Evolutionary conservation across 805 yeast genomes (phyloP).

Genomic region (Metschnikowia santaceciliae): DNA sequence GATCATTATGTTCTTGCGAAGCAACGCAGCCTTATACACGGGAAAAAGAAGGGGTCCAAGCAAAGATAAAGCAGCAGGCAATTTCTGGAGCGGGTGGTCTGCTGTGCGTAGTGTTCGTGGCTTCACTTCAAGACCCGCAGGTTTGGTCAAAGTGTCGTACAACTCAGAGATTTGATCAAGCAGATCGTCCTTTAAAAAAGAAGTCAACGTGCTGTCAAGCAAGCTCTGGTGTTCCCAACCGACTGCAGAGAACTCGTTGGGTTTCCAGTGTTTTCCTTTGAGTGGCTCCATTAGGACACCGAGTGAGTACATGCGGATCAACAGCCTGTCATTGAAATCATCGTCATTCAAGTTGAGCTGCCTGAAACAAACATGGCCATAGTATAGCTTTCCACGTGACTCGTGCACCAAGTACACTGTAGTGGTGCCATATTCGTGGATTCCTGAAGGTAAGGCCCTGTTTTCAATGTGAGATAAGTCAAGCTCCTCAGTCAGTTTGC

Average conservation of each 20-base stretch:
- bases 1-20: conserved; percentile 51
- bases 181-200: conserved; percentile 20
- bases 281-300: conserved; percentile 55
- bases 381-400: conserved; percentile 21
- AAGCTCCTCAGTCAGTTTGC: conserved; percentile 18
- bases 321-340: conserved; percentile 19
- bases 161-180: conserved; percentile 18
- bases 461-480: conserved; percentile 32
- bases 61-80: conserved; percentile 43
- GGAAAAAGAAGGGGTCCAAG: conserved; percentile 66
- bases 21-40: conserved; percentile 58
- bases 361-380: conserved; percentile 34
- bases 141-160: conserved; percentile 14
- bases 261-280: conserved; percentile 31
- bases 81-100: conserved; percentile 41
- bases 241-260: conserved; percentile 36
- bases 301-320: conserved; percentile 59
- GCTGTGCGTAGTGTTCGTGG: conserved; percentile 2
- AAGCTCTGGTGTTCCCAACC: conserved; percentile 43
- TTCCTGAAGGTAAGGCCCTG: conserved; percentile 38
- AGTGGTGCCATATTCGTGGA: conserved; percentile 31
- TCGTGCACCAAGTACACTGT: conserved; percentile 31
- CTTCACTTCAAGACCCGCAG: conserved; percentile 17
- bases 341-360: conserved; percentile 18
- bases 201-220: conserved; percentile 26